Conservation (phyloP, 2,329 filamentous ascomycete species). For the Dactylellina haptotyla region DNA sequence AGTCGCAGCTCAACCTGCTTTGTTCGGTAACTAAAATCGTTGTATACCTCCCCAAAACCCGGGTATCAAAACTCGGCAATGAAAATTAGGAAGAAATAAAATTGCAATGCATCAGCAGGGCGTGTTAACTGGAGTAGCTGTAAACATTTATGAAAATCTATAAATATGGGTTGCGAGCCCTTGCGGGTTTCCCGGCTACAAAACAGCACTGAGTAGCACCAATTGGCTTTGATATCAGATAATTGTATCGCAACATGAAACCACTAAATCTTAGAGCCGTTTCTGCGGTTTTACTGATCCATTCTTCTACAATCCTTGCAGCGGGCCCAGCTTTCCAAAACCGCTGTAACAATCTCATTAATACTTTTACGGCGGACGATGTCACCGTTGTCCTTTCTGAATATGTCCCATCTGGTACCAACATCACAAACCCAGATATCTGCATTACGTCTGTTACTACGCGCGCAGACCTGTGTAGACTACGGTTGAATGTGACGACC, state of each 20-base stretch:
- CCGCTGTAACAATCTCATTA: conserved; percentile 3
- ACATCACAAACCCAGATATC: conserved; percentile 5
- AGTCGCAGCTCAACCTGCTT: not conserved
- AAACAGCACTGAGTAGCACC: no score
- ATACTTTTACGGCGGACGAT: conserved; percentile 12
- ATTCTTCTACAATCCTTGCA: not conserved
- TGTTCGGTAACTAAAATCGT: not conserved
- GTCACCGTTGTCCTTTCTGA: conserved; percentile 10
- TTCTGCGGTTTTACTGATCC: not conserved
- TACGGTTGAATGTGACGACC: conserved; percentile 22
- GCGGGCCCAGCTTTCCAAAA: not conserved
- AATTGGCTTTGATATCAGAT: no score
- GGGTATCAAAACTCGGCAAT: no score
- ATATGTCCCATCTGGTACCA: conserved; percentile 11
- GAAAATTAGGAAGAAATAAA: no score
- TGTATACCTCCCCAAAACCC: not conserved
- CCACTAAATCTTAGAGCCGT: not conserved
- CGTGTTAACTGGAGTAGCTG: no score
- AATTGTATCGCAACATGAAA: not conserved
- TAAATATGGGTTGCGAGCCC: no score
- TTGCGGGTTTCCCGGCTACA: not conserved
- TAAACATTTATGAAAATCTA: no score
- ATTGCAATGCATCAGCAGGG: no score
- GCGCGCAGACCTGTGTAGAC: conserved; percentile 15
- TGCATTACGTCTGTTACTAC: not conserved